phyloP scores from a whole-genome alignment of 208 protist genomes.

The Wallacemonas sp. region DNA sequence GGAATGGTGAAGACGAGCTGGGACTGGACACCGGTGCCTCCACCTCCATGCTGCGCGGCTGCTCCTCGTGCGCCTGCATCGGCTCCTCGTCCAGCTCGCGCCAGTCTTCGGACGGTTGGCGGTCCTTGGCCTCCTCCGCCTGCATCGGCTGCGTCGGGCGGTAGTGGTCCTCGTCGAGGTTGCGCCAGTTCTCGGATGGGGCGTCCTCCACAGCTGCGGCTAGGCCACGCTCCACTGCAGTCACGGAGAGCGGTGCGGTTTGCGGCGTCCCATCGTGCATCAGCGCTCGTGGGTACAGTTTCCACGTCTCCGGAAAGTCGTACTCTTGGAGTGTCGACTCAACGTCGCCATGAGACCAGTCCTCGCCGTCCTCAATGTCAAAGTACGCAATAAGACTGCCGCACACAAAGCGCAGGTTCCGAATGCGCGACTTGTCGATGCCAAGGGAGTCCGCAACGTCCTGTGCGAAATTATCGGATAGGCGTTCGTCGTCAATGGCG shows the following conservation, averaged over 20 bases:
- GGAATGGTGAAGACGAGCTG: not conserved
- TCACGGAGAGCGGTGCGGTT: not conserved
- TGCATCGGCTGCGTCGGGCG: not conserved
- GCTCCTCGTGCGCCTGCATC: not conserved
- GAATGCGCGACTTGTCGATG: not conserved
- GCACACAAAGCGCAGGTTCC: not conserved
- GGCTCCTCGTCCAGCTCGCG: not conserved
- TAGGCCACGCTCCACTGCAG: not conserved
- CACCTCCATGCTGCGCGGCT: not conserved
- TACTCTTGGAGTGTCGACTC: not conserved
- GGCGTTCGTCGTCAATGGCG: conserved; percentile 3
- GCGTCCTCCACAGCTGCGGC: not conserved
- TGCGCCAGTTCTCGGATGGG: not conserved
- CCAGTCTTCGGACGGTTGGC: not conserved
- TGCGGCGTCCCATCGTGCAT: conserved; percentile 3
- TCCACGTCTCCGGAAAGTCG: conserved; percentile 10
- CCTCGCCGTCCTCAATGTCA: not conserved
- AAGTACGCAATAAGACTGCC: conserved; percentile 11
- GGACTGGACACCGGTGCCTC: not conserved
- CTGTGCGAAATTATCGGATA: not conserved
- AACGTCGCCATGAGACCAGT: not conserved
- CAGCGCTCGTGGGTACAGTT: not conserved
- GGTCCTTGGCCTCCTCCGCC: not conserved
- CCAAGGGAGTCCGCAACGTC: not conserved
- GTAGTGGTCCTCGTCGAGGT: not conserved